These are phyloP conservation scores for Talaromyces proteolyticus DNA, from an alignment of 495 filamentous ascomycete species.

Conservation along the genomic window DNA sequence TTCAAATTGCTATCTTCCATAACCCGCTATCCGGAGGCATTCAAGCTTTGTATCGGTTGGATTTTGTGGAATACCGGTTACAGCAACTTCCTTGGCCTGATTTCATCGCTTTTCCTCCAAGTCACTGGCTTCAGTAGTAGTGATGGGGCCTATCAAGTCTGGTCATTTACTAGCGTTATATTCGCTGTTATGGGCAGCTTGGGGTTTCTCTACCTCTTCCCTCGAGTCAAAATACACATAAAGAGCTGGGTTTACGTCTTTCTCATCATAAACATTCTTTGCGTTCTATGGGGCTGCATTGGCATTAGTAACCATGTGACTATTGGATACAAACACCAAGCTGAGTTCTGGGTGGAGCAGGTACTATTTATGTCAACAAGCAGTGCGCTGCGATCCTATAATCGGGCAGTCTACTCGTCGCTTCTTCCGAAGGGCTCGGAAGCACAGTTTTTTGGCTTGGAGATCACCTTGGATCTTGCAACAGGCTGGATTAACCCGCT, in stretches of 20 bases:
- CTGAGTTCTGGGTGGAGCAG: conserved; percentile 17
- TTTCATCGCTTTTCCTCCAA: conserved; percentile 13
- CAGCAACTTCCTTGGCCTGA: conserved; percentile 11
- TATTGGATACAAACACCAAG: conserved; percentile 16
- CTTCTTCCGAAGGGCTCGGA: conserved; percentile 14
- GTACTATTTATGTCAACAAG: conserved; percentile 12
- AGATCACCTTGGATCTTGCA: conserved; percentile 15
- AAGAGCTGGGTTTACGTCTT: conserved; percentile 15
- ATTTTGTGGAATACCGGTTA: conserved; percentile 18
- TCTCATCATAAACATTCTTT: conserved; percentile 9
- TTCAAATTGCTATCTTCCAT: conserved; percentile 9
- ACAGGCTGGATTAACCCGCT: conserved; percentile 19
- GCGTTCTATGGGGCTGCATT: conserved; percentile 15
- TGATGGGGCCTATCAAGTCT: conserved; percentile 13
- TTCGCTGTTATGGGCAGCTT: conserved; percentile 14
- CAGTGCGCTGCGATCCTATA: conserved; percentile 15
- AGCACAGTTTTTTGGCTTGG: conserved; percentile 18
- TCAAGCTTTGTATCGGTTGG: conserved; percentile 21
- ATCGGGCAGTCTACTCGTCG: conserved; percentile 15
- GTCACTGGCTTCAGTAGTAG: conserved; percentile 12
- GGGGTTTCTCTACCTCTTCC: conserved; percentile 12
- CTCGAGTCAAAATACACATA: conserved; percentile 6
- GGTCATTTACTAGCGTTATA: conserved; percentile 13
- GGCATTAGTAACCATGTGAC: conserved; percentile 14
- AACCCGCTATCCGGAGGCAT: conserved; percentile 13